Evolutionary conservation across 2,329 filamentous ascomycete species (phyloP), one percentile per base, ranked within the genome.

Genomic region (Orbilia javanica): DNA sequence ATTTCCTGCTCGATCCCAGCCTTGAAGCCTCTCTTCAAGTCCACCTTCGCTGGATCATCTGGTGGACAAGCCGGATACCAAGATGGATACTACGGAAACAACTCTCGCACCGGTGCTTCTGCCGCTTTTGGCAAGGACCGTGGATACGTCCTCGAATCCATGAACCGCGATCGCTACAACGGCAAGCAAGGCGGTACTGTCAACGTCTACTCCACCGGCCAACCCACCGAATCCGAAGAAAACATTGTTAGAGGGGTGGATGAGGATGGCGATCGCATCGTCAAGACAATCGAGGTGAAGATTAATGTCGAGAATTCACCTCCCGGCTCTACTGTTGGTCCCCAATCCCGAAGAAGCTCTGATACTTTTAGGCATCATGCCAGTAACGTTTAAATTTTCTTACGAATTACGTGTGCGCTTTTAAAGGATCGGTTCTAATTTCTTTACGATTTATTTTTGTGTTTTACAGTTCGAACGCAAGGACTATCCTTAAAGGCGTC

Each of bases 1-100:
- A 84, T 86, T 72, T 85, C 84, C 20, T 85, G 84, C 42, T 86
- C 84, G 5, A 85, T 84, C 0, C 85, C 85, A 4, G 83, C 84
- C 0, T 79, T 86, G 18, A 82, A 84, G 36, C 84, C 84, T n/a
- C 82, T 86, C 25, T 80, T 85, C 62, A 80, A 78, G 36, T 52
- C 22, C 18, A 63, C 79, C 27, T 66, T 80, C 36, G 71, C 80
- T 13, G 74, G 76, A 27, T 75, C 76, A 18, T 77, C 74, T 0
- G 39, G 71, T 67, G 74, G 67, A 15, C 67, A 72, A 64, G 74
- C 62, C 15, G 70, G 71, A 68, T 69, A 78, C 62, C 70, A 78
- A 52, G 74, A 78, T 62, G 70, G 71, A 55, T 78, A 78, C 52
- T 67, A 63, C 53, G 60, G 68, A 39, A 65, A 60, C 22, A 60